Conservation (phyloP, 75 land plant species). For the Ceratopteris richardii region DNA sequence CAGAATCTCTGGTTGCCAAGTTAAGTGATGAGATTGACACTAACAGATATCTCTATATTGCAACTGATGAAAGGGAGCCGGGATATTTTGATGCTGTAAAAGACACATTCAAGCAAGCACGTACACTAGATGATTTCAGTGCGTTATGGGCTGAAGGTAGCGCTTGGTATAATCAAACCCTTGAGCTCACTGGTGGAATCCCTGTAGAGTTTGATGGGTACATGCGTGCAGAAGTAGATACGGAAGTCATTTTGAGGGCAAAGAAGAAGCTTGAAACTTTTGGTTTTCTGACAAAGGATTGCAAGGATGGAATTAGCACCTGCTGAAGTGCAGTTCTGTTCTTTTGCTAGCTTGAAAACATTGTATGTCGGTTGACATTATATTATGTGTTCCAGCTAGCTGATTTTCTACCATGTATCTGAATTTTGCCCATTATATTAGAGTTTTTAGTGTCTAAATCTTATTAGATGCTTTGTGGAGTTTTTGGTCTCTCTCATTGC, state of each 20-base stretch:
- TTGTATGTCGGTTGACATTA: too few species aligned
- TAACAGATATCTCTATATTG: conserved; percentile 72
- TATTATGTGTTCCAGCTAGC: too few species aligned
- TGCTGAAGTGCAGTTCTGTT: conserved; percentile 37
- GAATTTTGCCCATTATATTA: too few species aligned
- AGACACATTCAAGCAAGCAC: conserved; percentile 55
- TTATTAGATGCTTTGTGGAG: too few species aligned
- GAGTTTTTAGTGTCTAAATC: too few species aligned
- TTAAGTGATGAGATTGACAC: conserved; percentile 31
- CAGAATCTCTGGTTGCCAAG: conserved; percentile 55
- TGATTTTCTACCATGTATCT: too few species aligned
- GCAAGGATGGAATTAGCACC: conserved; percentile 89
- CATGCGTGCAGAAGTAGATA: conserved; percentile 91
- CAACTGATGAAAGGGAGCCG: conserved; percentile 75
- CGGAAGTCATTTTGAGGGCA: conserved; percentile 78
- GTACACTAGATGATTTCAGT: conserved; percentile 69
- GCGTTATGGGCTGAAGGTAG: conserved; percentile 78
- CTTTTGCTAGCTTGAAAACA: not conserved
- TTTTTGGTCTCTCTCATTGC: too few species aligned
- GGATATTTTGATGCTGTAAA: conserved; percentile 78
- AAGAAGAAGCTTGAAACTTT: conserved; percentile 88
- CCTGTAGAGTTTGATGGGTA: conserved; percentile 92
- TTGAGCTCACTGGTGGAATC: conserved; percentile 37
- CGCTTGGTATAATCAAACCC: conserved; percentile 87
- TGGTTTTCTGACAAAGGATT: conserved; percentile 75